Percentiles rank a stretch among this genome's conserved stretches.
phyloP scores from a whole-genome alignment of 306 rosid genomes.

The Cicer bijugum region DNA sequence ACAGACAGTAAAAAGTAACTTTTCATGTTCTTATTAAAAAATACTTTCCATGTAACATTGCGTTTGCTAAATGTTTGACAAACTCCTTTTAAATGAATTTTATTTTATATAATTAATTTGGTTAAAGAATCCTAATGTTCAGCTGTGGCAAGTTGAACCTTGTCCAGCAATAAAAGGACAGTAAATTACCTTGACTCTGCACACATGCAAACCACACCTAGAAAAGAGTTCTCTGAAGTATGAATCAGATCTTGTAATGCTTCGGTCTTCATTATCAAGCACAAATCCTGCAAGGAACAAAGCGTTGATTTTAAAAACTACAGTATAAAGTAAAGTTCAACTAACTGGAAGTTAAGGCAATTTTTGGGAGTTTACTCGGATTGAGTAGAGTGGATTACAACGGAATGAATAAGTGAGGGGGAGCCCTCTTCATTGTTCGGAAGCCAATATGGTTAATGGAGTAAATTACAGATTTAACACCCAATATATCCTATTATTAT shows the following conservation, averaged over 20 bases:
- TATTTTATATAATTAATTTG: neutral
- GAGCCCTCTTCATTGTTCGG: no score
- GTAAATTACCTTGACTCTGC: constrained; percentile 65
- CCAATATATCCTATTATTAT: neutral
- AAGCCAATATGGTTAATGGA: neutral
- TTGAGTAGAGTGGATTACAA: neutral
- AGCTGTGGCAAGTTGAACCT: neutral
- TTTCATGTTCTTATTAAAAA: neutral
- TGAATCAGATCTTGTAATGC: constrained; percentile 81
- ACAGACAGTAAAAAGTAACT: neutral
- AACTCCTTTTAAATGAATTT: neutral
- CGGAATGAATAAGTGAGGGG: neutral
- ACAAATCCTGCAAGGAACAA: constrained; percentile 66
- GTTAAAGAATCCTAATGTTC: neutral
- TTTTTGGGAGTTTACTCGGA: no score
- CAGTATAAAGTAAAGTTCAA: constrained; percentile 12
- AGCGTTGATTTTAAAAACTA: constrained; percentile 21
- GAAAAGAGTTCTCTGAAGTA: constrained; percentile 81
- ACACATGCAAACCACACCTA: constrained; percentile 77
- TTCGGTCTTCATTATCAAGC: constrained; percentile 83
- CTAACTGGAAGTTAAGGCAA: constrained; percentile 11
- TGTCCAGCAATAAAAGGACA: neutral
- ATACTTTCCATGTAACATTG: no score
- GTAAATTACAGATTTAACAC: neutral
- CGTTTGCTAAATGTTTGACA: no score